These are phyloP conservation scores for Coniochaeta ligniaria DNA, from an alignment of 2,329 filamentous ascomycete species.

Conservation along the genomic window DNA sequence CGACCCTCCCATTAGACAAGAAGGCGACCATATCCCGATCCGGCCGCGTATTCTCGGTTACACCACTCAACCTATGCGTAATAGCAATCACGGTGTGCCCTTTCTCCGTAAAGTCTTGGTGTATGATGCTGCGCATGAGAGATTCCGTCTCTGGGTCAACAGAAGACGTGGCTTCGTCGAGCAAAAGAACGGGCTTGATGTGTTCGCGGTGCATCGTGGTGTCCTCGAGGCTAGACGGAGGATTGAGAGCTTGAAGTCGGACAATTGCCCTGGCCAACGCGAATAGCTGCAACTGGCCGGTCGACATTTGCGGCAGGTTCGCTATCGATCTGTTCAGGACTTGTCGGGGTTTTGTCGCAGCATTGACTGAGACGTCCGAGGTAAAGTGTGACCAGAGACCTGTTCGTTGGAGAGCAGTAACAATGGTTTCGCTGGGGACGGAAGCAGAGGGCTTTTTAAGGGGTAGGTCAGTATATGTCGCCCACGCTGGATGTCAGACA, in stretches of 20 bases:
- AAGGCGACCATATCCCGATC: background rate
- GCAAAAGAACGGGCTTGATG: background rate
- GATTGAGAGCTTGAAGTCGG: background rate
- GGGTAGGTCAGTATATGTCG: background rate
- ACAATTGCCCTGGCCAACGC: background rate
- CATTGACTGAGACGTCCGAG: background rate
- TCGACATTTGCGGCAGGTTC: background rate
- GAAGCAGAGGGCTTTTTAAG: background rate
- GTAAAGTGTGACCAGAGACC: background rate
- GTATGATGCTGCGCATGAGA: background rate
- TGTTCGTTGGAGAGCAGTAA: background rate
- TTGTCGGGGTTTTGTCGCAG: no score
- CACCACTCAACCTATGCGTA: background rate
- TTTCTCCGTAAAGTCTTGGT: background rate
- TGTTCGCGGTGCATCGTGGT: background rate
- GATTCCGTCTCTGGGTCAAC: background rate
- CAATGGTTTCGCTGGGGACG: background rate
- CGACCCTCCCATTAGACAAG: background rate
- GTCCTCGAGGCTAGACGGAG: background rate
- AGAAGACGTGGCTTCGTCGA: background rate
- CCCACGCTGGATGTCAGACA: background rate
- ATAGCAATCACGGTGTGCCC: background rate
- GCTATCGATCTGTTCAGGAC: no score
- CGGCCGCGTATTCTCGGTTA: background rate
- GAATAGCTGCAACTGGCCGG: background rate